Base-by-base conservation (phyloP, 164 flowering plant species). In the Stephania cephalantha region DNA sequence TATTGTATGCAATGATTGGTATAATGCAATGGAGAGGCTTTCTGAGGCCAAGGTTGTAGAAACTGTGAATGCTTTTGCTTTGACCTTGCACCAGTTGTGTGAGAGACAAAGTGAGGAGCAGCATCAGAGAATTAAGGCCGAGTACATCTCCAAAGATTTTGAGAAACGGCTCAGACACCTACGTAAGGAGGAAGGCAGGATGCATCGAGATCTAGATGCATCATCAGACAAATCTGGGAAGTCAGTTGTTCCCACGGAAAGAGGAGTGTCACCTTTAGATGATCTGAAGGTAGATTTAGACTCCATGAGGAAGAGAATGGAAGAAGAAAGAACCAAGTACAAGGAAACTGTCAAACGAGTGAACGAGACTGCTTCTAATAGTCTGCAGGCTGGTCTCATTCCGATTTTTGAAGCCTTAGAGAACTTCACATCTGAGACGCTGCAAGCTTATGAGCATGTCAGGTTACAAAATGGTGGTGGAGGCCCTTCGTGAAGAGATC, bases 41-140 rank as follows among this genome's bases (percentile, higher is more conserved):
- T 85, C 93, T n/a, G 89, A 86, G 75, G 61, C 82, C 4, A 77
- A 74, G 18, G 98, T 96, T 3, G 79, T 82, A 20, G 68, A 79
- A 63, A 87, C 92, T 20, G 88, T 94, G 87, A 75, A 79, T 30
- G 85, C 79, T n/a, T 94, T 96, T 78, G 97, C 95, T 46, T 76
- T 76, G 45, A 88, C 74, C 69, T 77, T 96, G 75, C 91, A 87
- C 68, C 85, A 85, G 76, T 76, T 96, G 58, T 89, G 91, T 94
- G 97, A 92, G 79, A 83, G 82, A 75, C 99, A 91, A 73, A 94
- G 87, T 67, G 95, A 90, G 81, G 98, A 94, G 84, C 92, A 85
- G 58, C 85, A 86, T 4, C 94, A 85, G 71, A 87, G 95, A 78
- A 81, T 85, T 20, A 90, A 83, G 83, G 90, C 91, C n/a, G 93